These are phyloP conservation scores for Pseudovirgaria hyperparasitica DNA, from an alignment of 2,329 filamentous ascomycete species.

Conservation along the genomic window DNA sequence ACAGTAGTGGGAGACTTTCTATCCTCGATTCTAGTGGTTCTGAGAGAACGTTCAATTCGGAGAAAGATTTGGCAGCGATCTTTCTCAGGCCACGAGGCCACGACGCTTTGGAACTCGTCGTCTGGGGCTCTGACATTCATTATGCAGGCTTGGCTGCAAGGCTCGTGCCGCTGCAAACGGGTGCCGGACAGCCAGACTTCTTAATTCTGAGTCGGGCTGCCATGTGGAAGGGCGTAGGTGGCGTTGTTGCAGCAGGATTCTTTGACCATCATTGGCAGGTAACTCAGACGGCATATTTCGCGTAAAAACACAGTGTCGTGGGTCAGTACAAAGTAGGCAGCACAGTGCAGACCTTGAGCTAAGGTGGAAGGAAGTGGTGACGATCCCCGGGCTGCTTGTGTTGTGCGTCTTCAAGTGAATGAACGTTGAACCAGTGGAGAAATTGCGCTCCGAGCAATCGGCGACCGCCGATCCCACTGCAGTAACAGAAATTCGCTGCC, in stretches of 20 bases:
- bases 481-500: no score
- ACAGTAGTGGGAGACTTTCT: constrained; percentile 7
- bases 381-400: no score
- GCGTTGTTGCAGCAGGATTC: constrained; percentile 41
- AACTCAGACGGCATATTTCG: constrained; percentile 33
- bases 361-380: no score
- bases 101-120: constrained; percentile 39
- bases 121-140: constrained; percentile 40
- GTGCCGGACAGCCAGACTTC: constrained; percentile 46
- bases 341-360: not conserved
- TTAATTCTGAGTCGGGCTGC: constrained; percentile 34
- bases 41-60: constrained; percentile 15
- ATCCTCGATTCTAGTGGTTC: constrained; percentile 13
- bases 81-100: constrained; percentile 37
- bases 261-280: constrained; percentile 43
- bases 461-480: no score
- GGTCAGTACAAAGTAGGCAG: not conserved
- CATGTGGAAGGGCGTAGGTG: constrained; percentile 39
- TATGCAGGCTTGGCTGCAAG: constrained; percentile 38
- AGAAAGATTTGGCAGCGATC: constrained; percentile 33
- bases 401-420: no score
- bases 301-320: constrained; percentile 1
- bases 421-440: no score
- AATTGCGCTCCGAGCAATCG: no score
- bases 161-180: constrained; percentile 42